Conservation (phyloP, 495 filamentous ascomycete species). For the Trichoderma virens region DNA sequence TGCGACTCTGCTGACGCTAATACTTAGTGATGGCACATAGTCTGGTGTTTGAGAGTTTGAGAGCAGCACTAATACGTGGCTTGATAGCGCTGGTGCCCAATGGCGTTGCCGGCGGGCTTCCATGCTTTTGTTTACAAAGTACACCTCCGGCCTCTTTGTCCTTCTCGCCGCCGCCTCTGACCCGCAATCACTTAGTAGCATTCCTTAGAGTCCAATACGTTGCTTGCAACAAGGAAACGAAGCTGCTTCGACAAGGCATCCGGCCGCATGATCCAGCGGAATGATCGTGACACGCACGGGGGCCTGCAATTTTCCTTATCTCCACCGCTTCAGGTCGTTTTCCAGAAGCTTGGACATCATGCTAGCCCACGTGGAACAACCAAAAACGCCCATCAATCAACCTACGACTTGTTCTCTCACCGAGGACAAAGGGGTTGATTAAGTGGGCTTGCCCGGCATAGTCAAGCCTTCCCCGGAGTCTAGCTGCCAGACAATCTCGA, state of each 20-base stretch:
- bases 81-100: neutral
- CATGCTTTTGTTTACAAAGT: too few species aligned
- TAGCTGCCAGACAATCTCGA: neutral
- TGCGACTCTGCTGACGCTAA: neutral
- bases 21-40: neutral
- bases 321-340: neutral
- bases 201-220: neutral
- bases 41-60: neutral
- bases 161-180: neutral
- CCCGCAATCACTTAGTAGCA: neutral
- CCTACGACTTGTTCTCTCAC: constrained; percentile 3
- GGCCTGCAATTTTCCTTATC: neutral
- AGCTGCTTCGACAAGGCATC: neutral
- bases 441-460: neutral
- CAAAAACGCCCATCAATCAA: neutral
- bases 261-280: neutral
- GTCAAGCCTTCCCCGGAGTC: neutral
- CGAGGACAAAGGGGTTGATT: neutral
- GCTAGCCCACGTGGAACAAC: neutral
- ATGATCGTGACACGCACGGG: neutral
- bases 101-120: neutral
- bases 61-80: neutral
- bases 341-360: constrained; percentile 7
- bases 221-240: neutral
- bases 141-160: too few species aligned